These are phyloP conservation scores for Neofusicoccum ribis DNA, from an alignment of 2,329 filamentous ascomycete genomes.

Conservation along the genomic window DNA sequence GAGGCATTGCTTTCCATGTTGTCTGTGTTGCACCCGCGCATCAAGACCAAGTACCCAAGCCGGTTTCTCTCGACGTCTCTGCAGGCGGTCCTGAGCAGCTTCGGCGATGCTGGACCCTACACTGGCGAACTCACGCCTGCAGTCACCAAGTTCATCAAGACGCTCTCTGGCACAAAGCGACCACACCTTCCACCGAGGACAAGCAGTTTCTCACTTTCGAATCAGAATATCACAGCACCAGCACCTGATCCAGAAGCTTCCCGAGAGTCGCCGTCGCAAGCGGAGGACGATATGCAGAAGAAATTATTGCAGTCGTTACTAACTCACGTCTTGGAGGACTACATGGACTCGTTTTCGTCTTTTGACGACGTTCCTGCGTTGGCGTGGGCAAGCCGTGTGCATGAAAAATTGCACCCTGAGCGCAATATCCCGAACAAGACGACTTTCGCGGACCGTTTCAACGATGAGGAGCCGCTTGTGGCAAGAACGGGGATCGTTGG, in stretches of 20 bases:
- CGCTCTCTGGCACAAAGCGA: constrained; percentile 65
- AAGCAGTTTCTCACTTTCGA: constrained; percentile 47
- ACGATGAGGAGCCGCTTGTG: constrained; percentile 61
- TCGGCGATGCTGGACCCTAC: constrained; percentile 57
- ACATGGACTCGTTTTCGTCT: constrained; percentile 57
- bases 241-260: constrained; percentile 61
- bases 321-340: constrained; percentile 75
- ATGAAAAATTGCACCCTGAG: constrained; percentile 68
- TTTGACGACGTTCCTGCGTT: constrained; percentile 50
- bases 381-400: constrained; percentile 57
- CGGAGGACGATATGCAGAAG: constrained; percentile 62
- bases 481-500: constrained; percentile 68
- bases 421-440: constrained; percentile 62
- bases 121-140: constrained; percentile 66
- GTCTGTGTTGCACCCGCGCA: constrained; percentile 69
- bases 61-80: constrained; percentile 77
- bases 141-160: constrained; percentile 70
- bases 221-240: constrained; percentile 27
- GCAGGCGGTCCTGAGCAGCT: constrained; percentile 68
- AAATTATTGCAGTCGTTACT: constrained; percentile 73
- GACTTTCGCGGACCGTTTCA: constrained; percentile 65
- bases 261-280: constrained; percentile 43
- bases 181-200: constrained; percentile 63
- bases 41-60: constrained; percentile 76
- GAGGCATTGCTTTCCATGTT: constrained; percentile 71